Evolutionary conservation across 2,329 filamentous ascomycete species (phyloP).

Genomic region (Phaeosphaeriaceae sp.): DNA sequence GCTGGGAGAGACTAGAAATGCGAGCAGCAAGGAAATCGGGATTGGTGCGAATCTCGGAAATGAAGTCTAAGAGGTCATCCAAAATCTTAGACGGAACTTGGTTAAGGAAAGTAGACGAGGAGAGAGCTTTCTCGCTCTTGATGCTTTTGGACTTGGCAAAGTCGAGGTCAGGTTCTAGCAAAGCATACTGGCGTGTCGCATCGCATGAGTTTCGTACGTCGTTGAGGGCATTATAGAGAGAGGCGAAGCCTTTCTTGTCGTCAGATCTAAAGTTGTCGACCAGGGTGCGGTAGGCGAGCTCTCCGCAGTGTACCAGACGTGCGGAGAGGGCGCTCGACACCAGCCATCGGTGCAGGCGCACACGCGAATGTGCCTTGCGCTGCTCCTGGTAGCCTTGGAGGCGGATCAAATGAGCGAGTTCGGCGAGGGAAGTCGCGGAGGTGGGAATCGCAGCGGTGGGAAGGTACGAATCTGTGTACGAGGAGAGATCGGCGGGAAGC

Average conservation of each 20-base stretch:
- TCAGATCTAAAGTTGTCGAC: constrained; percentile 81
- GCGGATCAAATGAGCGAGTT: constrained; percentile 79
- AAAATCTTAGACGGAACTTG: constrained; percentile 79
- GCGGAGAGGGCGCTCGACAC: constrained; percentile 78
- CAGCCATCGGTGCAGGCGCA: constrained; percentile 76
- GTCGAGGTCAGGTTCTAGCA: constrained; percentile 77
- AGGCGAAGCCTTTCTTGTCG: constrained; percentile 79
- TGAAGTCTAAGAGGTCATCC: constrained; percentile 78
- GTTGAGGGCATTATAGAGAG: constrained; percentile 78
- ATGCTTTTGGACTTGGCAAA: constrained; percentile 49
- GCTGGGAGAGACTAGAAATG: constrained; percentile 75
- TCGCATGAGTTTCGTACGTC: constrained; percentile 81
- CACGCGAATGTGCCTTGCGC: constrained; percentile 75
- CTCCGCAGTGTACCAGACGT: constrained; percentile 76
- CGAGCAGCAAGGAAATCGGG: constrained; percentile 86
- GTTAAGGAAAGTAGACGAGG: constrained; percentile 60
- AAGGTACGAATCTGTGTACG: constrained; percentile 70
- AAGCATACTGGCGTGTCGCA: constrained; percentile 73
- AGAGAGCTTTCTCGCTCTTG: constrained; percentile 54
- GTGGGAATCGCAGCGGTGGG: constrained; percentile 62
- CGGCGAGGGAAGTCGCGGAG: constrained; percentile 75
- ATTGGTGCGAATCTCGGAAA: constrained; percentile 84
- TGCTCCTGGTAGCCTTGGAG: constrained; percentile 83
- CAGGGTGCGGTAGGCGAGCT: constrained; percentile 76
- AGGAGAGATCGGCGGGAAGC: constrained; percentile 71